phyloP scores from a whole-genome alignment of 2,329 filamentous ascomycete genomes.

The Nigrograna mackinnonii region DNA sequence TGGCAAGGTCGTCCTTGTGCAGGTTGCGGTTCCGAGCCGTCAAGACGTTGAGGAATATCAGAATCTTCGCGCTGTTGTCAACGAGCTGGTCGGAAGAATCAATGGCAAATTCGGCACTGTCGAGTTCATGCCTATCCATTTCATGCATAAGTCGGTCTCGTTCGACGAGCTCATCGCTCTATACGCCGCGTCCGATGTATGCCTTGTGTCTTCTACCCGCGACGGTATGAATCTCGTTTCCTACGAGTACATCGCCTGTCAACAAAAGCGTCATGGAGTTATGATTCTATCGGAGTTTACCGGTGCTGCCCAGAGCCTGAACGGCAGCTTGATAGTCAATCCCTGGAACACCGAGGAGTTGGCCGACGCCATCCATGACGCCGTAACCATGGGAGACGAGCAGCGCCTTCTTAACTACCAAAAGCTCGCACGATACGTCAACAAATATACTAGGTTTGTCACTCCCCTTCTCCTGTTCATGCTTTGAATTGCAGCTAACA shows the following conservation, averaged over 20 bases:
- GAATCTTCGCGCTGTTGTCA: slow-evolving; percentile 91
- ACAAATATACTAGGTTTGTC: slow-evolving; percentile 84
- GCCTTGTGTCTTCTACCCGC: slow-evolving; percentile 90
- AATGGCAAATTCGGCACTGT: slow-evolving; percentile 97
- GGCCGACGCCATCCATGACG: slow-evolving; percentile 89
- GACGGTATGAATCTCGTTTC: slow-evolving; percentile 99
- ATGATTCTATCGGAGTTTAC: slow-evolving; percentile 98
- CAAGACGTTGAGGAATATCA: slow-evolving; percentile 98
- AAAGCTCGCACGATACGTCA: slow-evolving; percentile 92
- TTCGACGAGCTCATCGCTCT: slow-evolving; percentile 95
- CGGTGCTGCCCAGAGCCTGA: slow-evolving; percentile 90
- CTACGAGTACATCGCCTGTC: slow-evolving; percentile 96
- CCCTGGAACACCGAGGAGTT: slow-evolving; percentile 98
- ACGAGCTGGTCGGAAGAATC: slow-evolving; percentile 94
- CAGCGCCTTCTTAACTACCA: slow-evolving; percentile 84
- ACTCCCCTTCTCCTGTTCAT: not conserved
- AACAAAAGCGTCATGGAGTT: slow-evolving; percentile 85
- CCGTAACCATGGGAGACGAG: slow-evolving; percentile 94
- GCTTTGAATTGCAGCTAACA: slow-evolving; percentile 18
- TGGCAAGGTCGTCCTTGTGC: slow-evolving; percentile 92
- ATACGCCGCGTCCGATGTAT: slow-evolving; percentile 90
- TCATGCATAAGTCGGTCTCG: slow-evolving; percentile 92
- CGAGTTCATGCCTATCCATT: slow-evolving; percentile 99
- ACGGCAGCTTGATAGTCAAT: slow-evolving; percentile 92
- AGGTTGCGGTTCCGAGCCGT: slow-evolving; percentile 91